phyloP scores from a whole-genome alignment of 2,329 filamentous ascomycete species.

The Exophiala dermatitidis region DNA sequence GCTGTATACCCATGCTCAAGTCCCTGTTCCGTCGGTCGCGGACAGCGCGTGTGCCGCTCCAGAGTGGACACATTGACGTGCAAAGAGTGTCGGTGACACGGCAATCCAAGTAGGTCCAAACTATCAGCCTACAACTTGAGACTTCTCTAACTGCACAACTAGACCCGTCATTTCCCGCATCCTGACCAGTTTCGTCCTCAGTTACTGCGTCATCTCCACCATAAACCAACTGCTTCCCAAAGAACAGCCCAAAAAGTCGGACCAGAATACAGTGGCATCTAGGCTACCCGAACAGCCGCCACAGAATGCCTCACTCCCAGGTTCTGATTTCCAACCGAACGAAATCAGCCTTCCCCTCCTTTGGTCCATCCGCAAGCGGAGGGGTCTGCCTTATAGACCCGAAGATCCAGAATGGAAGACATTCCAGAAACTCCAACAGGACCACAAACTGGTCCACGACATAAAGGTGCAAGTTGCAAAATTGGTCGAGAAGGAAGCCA shows the following conservation, averaged over 20 bases:
- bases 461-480: conserved; percentile 12
- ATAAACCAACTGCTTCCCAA: conserved; percentile 7
- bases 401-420: conserved; percentile 24
- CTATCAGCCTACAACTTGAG: background rate
- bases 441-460: conserved; percentile 19
- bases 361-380: background rate
- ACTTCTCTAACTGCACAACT: background rate
- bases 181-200: conserved; percentile 20
- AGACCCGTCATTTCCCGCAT: conserved; percentile 20
- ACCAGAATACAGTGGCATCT: too few species aligned
- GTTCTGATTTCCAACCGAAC: background rate
- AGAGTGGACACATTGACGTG: conserved; percentile 18
- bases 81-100: conserved; percentile 22
- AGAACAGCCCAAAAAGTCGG: background rate
- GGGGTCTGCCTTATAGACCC: conserved; percentile 5
- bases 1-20: conserved; percentile 20
- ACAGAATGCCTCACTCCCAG: background rate
- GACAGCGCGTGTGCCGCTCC: conserved; percentile 23
- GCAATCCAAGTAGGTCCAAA: conserved; percentile 15
- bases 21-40: conserved; percentile 25
- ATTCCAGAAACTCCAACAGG: conserved; percentile 18
- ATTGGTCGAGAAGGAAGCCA: conserved; percentile 2
- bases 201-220: conserved; percentile 18
- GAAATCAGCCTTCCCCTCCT: background rate
- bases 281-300: too few species aligned